These are phyloP conservation scores for Ophiostoma novo-ulmi DNA, from an alignment of 2,329 filamentous ascomycete genomes.

Conservation along the genomic window DNA sequence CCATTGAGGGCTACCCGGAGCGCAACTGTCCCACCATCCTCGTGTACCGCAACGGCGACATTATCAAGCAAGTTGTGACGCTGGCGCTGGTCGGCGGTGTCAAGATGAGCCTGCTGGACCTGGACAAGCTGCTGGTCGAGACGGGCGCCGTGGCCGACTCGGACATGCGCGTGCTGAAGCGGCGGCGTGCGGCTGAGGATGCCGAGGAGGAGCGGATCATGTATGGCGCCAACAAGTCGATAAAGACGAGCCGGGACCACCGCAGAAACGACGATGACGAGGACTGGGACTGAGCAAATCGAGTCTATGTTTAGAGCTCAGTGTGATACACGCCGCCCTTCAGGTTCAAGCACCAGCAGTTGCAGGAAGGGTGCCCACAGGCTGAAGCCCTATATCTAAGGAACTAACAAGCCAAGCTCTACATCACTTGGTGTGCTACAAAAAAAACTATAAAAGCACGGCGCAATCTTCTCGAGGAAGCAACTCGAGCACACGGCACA, in stretches of 20 bases:
- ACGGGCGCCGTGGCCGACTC: constrained; percentile 72
- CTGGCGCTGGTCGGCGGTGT: constrained; percentile 71
- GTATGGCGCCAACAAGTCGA: constrained; percentile 40
- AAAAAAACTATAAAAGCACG: neutral
- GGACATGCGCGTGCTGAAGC: constrained; percentile 70
- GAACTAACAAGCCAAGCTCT: neutral
- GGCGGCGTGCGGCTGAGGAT: constrained; percentile 55
- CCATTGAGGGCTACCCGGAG: constrained; percentile 95
- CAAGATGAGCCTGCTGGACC: constrained; percentile 63
- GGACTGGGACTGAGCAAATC: constrained; percentile 32
- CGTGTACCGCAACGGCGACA: constrained; percentile 88
- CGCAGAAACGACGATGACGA: constrained; percentile 30
- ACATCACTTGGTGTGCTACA: neutral
- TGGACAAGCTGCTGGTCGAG: constrained; percentile 77
- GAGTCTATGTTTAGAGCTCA: neutral
- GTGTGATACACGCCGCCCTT: neutral
- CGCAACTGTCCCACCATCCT: constrained; percentile 90
- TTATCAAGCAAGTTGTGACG: constrained; percentile 87
- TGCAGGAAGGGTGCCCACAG: neutral
- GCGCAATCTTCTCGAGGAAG: neutral
- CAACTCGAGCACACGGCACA: neutral
- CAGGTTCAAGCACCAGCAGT: neutral
- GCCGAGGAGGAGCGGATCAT: constrained; percentile 53
- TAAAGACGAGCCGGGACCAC: constrained; percentile 28
- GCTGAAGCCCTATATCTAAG: neutral